Base-by-base conservation (phyloP, 2,329 filamentous ascomycete genomes). In the Colletotrichum echinochloae region DNA sequence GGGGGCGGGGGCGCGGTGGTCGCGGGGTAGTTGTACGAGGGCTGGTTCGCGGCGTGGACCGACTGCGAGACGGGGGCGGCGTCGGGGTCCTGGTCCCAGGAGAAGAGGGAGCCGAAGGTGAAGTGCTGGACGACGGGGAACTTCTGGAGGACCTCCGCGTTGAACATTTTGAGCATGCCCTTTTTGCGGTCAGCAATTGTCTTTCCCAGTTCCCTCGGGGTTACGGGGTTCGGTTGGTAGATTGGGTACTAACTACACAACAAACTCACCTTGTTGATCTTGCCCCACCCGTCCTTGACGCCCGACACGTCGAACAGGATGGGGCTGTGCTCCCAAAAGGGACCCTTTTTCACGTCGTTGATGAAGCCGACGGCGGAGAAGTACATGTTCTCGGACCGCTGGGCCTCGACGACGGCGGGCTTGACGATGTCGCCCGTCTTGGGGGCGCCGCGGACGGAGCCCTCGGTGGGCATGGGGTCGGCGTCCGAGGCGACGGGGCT, bases 111-210 rank as follows among this genome's bases (percentile, higher is more conserved):
- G 33, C 93, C 93, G 74, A 96, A 95, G 3, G 87, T 89, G 74
- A 96, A 98, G 81, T 99, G 96, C 81, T 99, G 96, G n/a, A 99
- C 94, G 3, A 99, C 96, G 3, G 96, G 96, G 78, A 98, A 98
- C 80, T 99, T 99, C 48, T 93, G 94, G 18, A 99, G 85, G 3
- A 99, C 96, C 83, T 99, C 96, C 23, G 94, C 96, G 74, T 97
- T 94, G 83, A 95, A 99, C 96, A 99, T 99, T 82, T 98, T 99
- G 77, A 99, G 90, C 96, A 99, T 98, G 61, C 96, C 96, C 91
- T n/a, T n/a, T n/a, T n/a, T 92, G 70, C 11, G n/a, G n/a, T n/a
- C n/a, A n/a, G n/a, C n/a, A n/a, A n/a, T n/a, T n/a, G n/a, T n/a
- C n/a, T n/a, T n/a, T n/a, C n/a, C n/a, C n/a, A n/a, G n/a, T n/a